Evolutionary conservation across 2,329 filamentous ascomycete species (phyloP).

Genomic region (Bipolaris cookei): DNA sequence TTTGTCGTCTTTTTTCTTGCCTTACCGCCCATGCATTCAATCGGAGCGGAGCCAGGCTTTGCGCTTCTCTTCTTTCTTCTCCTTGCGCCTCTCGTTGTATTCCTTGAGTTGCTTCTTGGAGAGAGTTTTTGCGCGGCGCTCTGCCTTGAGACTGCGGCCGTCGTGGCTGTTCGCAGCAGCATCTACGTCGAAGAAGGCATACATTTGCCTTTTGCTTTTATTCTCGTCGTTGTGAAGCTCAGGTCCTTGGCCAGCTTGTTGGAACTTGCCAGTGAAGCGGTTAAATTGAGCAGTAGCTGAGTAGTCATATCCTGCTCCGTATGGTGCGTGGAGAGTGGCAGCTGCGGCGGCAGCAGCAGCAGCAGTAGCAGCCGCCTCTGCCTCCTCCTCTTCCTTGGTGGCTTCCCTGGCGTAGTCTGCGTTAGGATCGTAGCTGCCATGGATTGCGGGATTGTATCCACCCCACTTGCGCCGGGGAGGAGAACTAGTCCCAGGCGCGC

Average conservation of each 20-base stretch:
- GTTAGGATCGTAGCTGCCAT: conserved; percentile 94
- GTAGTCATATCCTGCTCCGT: conserved; percentile 58
- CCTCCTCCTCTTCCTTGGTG: conserved; percentile 51
- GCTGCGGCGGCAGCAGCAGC: conserved; percentile 36
- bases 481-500: conserved; percentile 43
- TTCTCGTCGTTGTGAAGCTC: conserved; percentile 85
- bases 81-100: conserved; percentile 87
- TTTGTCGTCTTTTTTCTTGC: conserved; percentile 23
- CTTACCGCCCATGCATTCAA: conserved; percentile 56
- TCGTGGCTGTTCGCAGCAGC: conserved; percentile 90
- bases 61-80: conserved; percentile 92
- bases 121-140: conserved; percentile 83
- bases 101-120: conserved; percentile 85
- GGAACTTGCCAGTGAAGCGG: conserved; percentile 85
- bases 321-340: conserved; percentile 33
- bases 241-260: conserved; percentile 69
- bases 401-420: conserved; percentile 79
- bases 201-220: conserved; percentile 87
- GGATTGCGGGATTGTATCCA: conserved; percentile 94
- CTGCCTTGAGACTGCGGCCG: conserved; percentile 87
- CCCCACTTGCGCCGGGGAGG: conserved; percentile 58
- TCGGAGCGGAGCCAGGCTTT: conserved; percentile 83
- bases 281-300: conserved; percentile 81
- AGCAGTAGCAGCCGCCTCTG: conserved; percentile 35
- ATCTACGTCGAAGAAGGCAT: conserved; percentile 94